Evolutionary conservation across 768 basidiomycete genomes (phyloP), one percentile per base, ranked within the genome.

Genomic region (Omphalotus guepiniiformis): DNA sequence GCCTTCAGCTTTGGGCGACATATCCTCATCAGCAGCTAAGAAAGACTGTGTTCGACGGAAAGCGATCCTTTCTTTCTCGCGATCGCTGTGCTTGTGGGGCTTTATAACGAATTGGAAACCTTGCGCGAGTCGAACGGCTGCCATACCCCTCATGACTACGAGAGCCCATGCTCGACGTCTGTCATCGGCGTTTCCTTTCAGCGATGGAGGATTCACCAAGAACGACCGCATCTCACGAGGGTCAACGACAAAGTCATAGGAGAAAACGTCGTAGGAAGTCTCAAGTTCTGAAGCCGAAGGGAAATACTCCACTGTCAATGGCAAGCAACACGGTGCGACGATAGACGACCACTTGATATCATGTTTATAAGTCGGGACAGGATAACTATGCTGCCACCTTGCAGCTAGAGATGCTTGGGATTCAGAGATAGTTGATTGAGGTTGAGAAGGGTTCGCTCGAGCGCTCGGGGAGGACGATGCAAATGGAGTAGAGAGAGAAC

Each of bases 321-420:
- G 95, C 2, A 97, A 75, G 57, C 90, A 94, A 9, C 82, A 79
- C 0, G 94, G 93, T 0, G 88, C 86, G 42, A 84, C 76, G 60
- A 93, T 82, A 8, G 84, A 84, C 53, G 79, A 82, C 95, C 95
- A 98, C 62, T 97, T 96, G 63, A 93, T 77, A 37, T 94, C 85
- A 51, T 93, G 83, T 62, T 91, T 87, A 60, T 80, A 85, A 21
- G 78, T 63, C 6, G 83, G 79, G 15, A 75, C 74, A 0, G 92
- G 83, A 58, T 88, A 85, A 50, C 86, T 78, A 59, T 95, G 91
- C 54, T 94, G 83, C 93, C 94, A 97, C 16, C 93, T 72, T 35
- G 88, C 73, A 2, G 92, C 90, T n/a, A 93, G 79, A 9, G 82
- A 82, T 1, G 80, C 74, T 52, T 87, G 83, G 0, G 76, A 68